A percentile compares a stretch with the other conserved stretches of the same genome.
phyloP scores from a whole-genome alignment of 2,329 filamentous ascomycete species.

The Ophiostoma perfectum region DNA sequence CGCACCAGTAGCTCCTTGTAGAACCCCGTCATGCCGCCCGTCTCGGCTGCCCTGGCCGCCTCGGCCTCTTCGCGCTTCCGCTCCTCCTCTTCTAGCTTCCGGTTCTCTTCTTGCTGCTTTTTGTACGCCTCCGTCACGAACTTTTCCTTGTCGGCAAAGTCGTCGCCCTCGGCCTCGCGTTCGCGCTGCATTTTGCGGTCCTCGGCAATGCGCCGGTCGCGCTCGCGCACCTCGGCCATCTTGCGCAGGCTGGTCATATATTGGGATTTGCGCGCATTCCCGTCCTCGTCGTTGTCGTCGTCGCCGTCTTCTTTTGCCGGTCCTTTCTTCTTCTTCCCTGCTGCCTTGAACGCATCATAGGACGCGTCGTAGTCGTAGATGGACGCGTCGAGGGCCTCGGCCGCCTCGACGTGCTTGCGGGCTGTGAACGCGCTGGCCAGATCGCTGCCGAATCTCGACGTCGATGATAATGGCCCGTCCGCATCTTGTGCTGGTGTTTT shows the following conservation, averaged over 20 bases:
- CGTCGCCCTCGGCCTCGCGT: conserved; percentile 72
- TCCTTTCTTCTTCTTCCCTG: conserved; percentile 45
- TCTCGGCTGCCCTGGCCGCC: conserved; percentile 55
- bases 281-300: conserved; percentile 51
- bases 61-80: conserved; percentile 58
- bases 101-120: conserved; percentile 71
- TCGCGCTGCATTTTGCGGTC: conserved; percentile 76
- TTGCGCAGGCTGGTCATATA: conserved; percentile 72
- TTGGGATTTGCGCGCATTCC: conserved; percentile 60
- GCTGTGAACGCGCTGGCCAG: conserved; percentile 60
- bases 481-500: conserved; percentile 32
- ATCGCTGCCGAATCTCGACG: conserved; percentile 56
- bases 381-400: conserved; percentile 61
- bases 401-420: conserved; percentile 58
- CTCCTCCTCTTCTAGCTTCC: conserved; percentile 66
- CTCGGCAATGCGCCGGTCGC: conserved; percentile 70
- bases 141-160: conserved; percentile 75
- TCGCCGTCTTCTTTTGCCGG: conserved; percentile 50
- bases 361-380: conserved; percentile 84
- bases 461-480: conserved; percentile 31
- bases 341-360: conserved; percentile 69
- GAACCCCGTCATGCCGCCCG: conserved; percentile 63
- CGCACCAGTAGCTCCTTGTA: conserved; percentile 69
- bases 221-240: conserved; percentile 69
- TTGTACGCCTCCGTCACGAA: conserved; percentile 83